Evolutionary conservation across 441 rosid species (phyloP).

Genomic region (Arabidopsis hybrid): DNA sequence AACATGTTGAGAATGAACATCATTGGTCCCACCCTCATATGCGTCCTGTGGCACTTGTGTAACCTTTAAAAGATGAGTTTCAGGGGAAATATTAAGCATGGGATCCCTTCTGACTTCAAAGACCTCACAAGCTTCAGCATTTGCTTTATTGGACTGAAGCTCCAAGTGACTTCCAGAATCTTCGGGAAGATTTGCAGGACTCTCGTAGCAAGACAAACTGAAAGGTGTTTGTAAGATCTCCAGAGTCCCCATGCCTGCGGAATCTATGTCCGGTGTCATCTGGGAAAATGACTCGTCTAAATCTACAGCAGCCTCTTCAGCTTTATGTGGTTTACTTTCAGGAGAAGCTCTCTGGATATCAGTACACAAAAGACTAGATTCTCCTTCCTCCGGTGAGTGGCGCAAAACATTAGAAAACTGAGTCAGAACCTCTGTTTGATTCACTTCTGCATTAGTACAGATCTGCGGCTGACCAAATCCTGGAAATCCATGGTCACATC

Average conservation of each 20-base stretch:
- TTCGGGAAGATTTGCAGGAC: slow-evolving; percentile 29
- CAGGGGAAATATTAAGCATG: slow-evolving; percentile 11
- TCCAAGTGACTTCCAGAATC: slow-evolving; percentile 36
- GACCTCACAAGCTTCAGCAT: slow-evolving; percentile 20
- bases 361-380: slow-evolving; percentile 39
- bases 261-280: slow-evolving; percentile 38
- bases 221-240: slow-evolving; percentile 49
- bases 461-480: slow-evolving; percentile 44
- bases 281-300: slow-evolving; percentile 41
- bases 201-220: slow-evolving; percentile 42
- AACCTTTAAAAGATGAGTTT: slow-evolving; percentile 38
- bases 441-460: slow-evolving; percentile 52
- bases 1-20: slow-evolving; percentile 37
- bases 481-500: slow-evolving; percentile 36
- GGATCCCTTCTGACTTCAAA: slow-evolving; percentile 39
- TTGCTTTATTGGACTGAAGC: slow-evolving; percentile 19
- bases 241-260: slow-evolving; percentile 35
- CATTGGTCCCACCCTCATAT: slow-evolving; percentile 29
- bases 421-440: slow-evolving; percentile 50
- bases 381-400: slow-evolving; percentile 58
- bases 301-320: slow-evolving; percentile 34
- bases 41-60: slow-evolving; percentile 38
- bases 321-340: slow-evolving; percentile 46
- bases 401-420: slow-evolving; percentile 57
- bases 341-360: slow-evolving; percentile 56